A percentile compares a stretch with the other conserved stretches of the same genome.
Evolutionary conservation across 768 basidiomycete species (phyloP).

Genomic region (Naganishia vishniacii): DNA sequence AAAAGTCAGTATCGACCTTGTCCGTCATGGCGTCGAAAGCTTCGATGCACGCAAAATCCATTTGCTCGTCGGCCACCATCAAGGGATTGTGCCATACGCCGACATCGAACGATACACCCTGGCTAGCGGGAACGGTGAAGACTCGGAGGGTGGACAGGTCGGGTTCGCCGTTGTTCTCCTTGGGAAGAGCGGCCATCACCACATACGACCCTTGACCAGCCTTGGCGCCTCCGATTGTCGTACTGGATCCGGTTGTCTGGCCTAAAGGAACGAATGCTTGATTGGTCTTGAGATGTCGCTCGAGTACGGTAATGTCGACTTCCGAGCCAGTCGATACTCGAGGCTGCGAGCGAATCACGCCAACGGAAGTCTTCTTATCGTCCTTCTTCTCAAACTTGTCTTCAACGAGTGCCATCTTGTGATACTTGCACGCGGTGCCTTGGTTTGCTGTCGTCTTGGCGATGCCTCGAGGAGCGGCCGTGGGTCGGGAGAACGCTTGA

Average conservation of each 20-base stretch:
- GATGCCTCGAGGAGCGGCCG: slow-evolving; percentile 62
- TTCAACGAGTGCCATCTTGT: slow-evolving; percentile 71
- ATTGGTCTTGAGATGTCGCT: slow-evolving; percentile 23
- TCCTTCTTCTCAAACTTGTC: slow-evolving; percentile 26
- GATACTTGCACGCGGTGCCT: slow-evolving; percentile 86
- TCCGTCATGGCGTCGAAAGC: slow-evolving; percentile 1
- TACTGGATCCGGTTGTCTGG: slow-evolving; percentile 44
- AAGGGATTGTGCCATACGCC: slow-evolving; percentile 68
- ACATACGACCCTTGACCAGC: slow-evolving; percentile 58
- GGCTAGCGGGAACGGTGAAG: slow-evolving; percentile 70
- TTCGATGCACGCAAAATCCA: slow-evolving; percentile 17
- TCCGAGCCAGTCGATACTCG: slow-evolving; percentile 28
- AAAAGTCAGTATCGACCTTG: slow-evolving; percentile 16
- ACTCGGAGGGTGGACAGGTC: slow-evolving; percentile 69
- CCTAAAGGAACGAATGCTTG: slow-evolving; percentile 94
- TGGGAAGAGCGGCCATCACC: slow-evolving; percentile 80
- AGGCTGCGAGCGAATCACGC: slow-evolving; percentile 28
- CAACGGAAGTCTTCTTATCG: slow-evolving; percentile 24
- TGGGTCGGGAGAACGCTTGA: slow-evolving; percentile 70
- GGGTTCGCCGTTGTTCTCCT: slow-evolving; percentile 63
- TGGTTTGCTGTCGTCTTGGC: slow-evolving; percentile 70
- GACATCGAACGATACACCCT: slow-evolving; percentile 78
- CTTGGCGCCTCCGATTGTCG: slow-evolving; percentile 45
- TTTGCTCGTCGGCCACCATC: slow-evolving; percentile 38
- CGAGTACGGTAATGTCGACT: slow-evolving; percentile 36